These are phyloP conservation scores for Rhizopogon vinicolor DNA, from an alignment of 768 basidiomycete species.

Conservation along the genomic window DNA sequence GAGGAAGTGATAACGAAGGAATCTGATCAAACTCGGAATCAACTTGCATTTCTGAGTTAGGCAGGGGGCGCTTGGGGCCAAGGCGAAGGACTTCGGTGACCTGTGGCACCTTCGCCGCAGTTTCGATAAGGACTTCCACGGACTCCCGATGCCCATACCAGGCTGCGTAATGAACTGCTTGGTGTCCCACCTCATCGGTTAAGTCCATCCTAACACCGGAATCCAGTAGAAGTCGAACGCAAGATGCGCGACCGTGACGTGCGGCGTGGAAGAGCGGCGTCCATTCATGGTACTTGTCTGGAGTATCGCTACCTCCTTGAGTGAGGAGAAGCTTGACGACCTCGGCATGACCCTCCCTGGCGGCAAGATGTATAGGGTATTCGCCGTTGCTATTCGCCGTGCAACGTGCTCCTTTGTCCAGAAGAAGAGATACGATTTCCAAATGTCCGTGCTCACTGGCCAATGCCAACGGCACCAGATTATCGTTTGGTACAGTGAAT, in stretches of 20 bases:
- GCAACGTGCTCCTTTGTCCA: conserved; percentile 73
- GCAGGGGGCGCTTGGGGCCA: conserved; percentile 10
- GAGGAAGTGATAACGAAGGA: conserved; percentile 91
- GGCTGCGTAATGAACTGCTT: conserved; percentile 89
- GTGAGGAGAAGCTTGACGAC: conserved; percentile 74
- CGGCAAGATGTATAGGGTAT: conserved; percentile 94
- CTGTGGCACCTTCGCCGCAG: conserved; percentile 18
- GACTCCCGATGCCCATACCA: conserved; percentile 88
- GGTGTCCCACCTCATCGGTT: conserved; percentile 80
- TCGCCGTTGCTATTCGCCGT: conserved; percentile 92
- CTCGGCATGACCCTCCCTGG: conserved; percentile 85
- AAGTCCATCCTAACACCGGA: conserved; percentile 75
- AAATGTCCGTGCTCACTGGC: conserved; percentile 89
- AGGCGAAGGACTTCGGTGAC: conserved; percentile 12
- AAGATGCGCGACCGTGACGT: conserved; percentile 73
- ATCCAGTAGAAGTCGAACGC: conserved; percentile 72
- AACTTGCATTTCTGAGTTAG: conserved; percentile 28
- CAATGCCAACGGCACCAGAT: conserved; percentile 83
- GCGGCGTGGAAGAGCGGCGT: conserved; percentile 96
- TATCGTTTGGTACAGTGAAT: conserved; percentile 51
- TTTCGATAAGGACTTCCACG: conserved; percentile 53
- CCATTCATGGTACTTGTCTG: conserved; percentile 98
- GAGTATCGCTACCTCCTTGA: conserved; percentile 76
- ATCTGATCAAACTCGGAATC: conserved; percentile 87
- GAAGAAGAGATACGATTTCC: conserved; percentile 72